Evolutionary conservation across 495 filamentous ascomycete genomes (phyloP), one percentile per base, ranked within the genome.

Genomic region (Darksidea phi): DNA sequence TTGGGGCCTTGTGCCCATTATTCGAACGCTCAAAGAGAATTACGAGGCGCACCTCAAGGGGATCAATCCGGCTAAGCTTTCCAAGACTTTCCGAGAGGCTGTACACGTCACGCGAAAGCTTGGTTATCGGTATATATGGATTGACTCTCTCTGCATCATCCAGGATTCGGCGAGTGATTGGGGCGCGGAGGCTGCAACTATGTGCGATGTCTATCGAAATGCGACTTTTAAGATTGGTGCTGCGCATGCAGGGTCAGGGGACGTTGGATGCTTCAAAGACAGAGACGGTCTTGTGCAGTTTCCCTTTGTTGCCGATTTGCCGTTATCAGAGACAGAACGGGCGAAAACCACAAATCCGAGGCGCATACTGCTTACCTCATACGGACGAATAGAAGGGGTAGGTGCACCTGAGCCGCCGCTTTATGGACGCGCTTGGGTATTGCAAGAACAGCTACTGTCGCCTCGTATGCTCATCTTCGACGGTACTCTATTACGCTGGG

Each of bases 381-480:
- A 26, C 32, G 43, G 24, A 20, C 47, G 57, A 11, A 15, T 20
- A 11, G 25, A 43, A 20, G 42, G 23, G 7, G 13, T 50, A 5
- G 15, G 20, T 20, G 23, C 11, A 1, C 36, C 6, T 24, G 53
- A 56, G 26, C 53, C 53, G 13, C 53, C 53, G 23, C 38, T 56
- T 13, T 56, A 59, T 21, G 57, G 48, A 5, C 57, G 57, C 5
- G 47, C 57, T 15, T 60, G 57, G 57, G 47, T 52, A 3, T 25
- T 60, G 10, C 57, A 60, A 28, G 57, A 60, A 37, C 57, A 60
- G 34, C n/a, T 52, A 17, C 48, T 60, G 10, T 45, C 48, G 17
- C 48, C 57, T 28, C 57, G 57, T 41, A 45, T 60, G 47, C 57
- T 60, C 1, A 53, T 60, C 17, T 60, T 23, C 57, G 48, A 54